Evolutionary conservation across 2,329 filamentous ascomycete genomes (phyloP).

Genomic region (Zymoseptoria pseudotritici): DNA sequence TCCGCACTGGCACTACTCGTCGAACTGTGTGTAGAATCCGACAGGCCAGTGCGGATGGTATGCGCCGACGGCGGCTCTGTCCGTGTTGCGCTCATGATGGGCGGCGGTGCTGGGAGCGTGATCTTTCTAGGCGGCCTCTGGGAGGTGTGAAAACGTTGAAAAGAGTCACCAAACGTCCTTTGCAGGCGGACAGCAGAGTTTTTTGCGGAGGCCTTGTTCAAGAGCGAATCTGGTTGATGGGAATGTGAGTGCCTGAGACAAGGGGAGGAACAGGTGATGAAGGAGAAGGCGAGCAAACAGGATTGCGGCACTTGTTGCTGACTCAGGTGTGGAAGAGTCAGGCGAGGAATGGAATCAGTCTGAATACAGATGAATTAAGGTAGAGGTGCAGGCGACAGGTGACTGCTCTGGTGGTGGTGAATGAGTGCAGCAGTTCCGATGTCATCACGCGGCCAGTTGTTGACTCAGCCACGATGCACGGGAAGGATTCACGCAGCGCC

Average conservation of each 20-base stretch:
- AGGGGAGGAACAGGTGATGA: slow-evolving; percentile 3
- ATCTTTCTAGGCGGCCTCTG: slow-evolving; percentile 10
- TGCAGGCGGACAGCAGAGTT: background rate
- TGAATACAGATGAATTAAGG: too few species aligned
- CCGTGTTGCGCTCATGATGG: slow-evolving; percentile 17
- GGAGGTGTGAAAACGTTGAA: background rate
- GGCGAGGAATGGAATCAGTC: too few species aligned
- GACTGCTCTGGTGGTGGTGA: slow-evolving; percentile 7
- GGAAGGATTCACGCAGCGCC: background rate
- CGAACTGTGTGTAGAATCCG: slow-evolving; percentile 34
- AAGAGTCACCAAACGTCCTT: background rate
- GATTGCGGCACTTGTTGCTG: background rate
- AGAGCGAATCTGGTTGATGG: slow-evolving; percentile 7
- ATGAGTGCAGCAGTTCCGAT: too few species aligned
- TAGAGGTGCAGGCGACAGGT: slow-evolving; percentile 4
- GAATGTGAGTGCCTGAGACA: slow-evolving; percentile 17
- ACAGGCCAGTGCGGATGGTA: slow-evolving; percentile 35
- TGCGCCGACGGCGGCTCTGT: slow-evolving; percentile 10
- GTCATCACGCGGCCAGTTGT: background rate
- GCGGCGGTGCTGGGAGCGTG: slow-evolving; percentile 2
- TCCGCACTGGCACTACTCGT: slow-evolving; percentile 34
- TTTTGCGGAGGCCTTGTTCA: slow-evolving; percentile 3
- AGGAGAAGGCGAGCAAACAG: slow-evolving; percentile 1
- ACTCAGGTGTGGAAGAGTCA: slow-evolving; percentile 6
- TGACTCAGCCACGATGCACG: background rate